Evolutionary conservation across 2,329 filamentous ascomycete genomes (phyloP), one percentile per base, ranked within the genome.

Genomic region (Stachybotrys echinatus): DNA sequence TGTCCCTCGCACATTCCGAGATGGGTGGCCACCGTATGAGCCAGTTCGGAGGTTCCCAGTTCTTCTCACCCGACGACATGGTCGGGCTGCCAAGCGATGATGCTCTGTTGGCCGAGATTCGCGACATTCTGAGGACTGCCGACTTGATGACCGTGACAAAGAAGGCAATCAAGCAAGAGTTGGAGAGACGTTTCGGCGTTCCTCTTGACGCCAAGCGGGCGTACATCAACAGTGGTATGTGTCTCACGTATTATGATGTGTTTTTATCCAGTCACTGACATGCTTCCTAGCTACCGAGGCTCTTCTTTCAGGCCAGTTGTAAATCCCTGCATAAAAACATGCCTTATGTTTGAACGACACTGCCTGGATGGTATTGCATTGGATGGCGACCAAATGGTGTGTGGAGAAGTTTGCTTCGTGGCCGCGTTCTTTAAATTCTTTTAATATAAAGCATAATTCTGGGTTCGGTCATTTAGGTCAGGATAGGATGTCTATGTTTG

Each of bases 101-200:
- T 63, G 87, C 89, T 12, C 77, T 99, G 46, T 74, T 99, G 54
- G 86, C 90, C 0, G 94, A 99, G 77, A 99, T 99, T 60, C 83
- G 94, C 47, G 91, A 96, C 63, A 96, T 99, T 55, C 75, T 99
- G 54, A 82, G 85, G 59, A 95, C 88, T 12, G 92, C 91, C 2
- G 94, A 99, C 71, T 74, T 99, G 64, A 99, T 99, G 94, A 92
- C 83, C 5, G 89, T 99, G 42, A 99, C 94, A 57, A 99, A 99
- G 84, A 99, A 99, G 83, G 90, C 88, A 61, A 88, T 99, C 71
- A 97, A 97, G 79, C 73, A 82, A 58, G 94, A 99, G 74, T 74
- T 99, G 51, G 94, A 99, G 77, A 83, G 84, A 62, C 82, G 92
- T 54, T 99, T 99, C 64, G 89, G 88, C 54, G 85, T 95, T 55